Conservation (phyloP, 805 yeast genomes). For the Ogataea methanolica region DNA sequence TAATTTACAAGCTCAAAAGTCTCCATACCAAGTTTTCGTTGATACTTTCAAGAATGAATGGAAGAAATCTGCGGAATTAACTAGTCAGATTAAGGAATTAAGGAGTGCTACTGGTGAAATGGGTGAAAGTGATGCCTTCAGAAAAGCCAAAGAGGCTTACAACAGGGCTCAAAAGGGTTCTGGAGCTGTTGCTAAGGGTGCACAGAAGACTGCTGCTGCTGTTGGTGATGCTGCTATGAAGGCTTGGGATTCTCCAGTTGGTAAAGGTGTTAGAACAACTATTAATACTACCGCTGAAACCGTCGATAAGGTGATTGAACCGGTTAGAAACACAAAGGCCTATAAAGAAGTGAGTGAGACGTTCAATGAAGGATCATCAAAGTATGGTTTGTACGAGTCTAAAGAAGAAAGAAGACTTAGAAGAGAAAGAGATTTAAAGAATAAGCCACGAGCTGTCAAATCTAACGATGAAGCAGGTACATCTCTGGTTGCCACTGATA, state of each 20-base stretch:
- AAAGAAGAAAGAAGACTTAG: constrained; percentile 76
- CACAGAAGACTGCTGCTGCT: constrained; percentile 86
- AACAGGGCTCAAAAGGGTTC: constrained; percentile 72
- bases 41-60: constrained; percentile 91
- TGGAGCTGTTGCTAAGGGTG: constrained; percentile 60
- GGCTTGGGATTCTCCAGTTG: constrained; percentile 96
- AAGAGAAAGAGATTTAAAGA: constrained; percentile 57
- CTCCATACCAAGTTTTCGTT: constrained; percentile 89
- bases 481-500: constrained; percentile 76
- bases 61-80: constrained; percentile 83
- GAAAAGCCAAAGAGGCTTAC: constrained; percentile 88
- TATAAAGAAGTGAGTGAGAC: constrained; percentile 86
- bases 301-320: constrained; percentile 85
- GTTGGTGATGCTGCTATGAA: constrained; percentile 84
- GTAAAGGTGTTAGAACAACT: constrained; percentile 81
- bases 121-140: constrained; percentile 91
- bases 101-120: constrained; percentile 94
- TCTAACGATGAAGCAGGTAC: constrained; percentile 81
- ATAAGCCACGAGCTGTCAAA: constrained; percentile 61
- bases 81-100: constrained; percentile 87
- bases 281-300: constrained; percentile 79
- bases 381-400: constrained; percentile 89
- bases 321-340: constrained; percentile 84
- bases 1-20: constrained; percentile 36
- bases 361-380: constrained; percentile 86